phyloP scores from a whole-genome alignment of 768 basidiomycete genomes.

The Rubroboletus pulcherrimus region DNA sequence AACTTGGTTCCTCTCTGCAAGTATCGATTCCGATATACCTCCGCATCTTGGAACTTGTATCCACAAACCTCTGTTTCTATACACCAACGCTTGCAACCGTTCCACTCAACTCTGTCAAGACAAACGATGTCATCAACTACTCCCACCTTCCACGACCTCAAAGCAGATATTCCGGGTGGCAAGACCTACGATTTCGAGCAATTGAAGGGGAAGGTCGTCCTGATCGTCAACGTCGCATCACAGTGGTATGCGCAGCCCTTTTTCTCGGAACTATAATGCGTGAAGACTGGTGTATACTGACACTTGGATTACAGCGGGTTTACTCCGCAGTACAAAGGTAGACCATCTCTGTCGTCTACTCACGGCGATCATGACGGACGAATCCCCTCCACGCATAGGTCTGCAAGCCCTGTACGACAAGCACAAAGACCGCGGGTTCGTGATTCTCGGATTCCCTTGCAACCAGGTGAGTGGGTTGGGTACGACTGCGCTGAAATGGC shows the following conservation, averaged over 20 bases:
- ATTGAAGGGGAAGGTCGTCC: conserved; percentile 72
- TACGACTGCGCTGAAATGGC: neutral
- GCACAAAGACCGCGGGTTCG: conserved; percentile 71
- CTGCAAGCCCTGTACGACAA: conserved; percentile 79
- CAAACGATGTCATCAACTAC: conserved; percentile 27
- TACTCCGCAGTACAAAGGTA: conserved; percentile 75
- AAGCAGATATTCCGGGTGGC: conserved; percentile 56
- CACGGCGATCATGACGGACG: neutral
- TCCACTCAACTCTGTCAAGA: conserved; percentile 11
- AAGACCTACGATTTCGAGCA: conserved; percentile 60
- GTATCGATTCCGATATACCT: neutral
- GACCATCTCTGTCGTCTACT: neutral
- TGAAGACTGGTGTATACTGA: neutral
- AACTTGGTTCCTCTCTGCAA: neutral
- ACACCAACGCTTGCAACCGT: conserved; percentile 5
- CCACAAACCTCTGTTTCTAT: neutral
- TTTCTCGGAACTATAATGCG: neutral
- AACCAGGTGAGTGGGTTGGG: conserved; percentile 56
- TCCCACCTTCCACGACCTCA: conserved; percentile 60
- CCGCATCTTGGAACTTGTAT: neutral
- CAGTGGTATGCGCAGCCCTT: conserved; percentile 43
- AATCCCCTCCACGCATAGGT: conserved; percentile 37
- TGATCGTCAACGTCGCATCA: conserved; percentile 77
- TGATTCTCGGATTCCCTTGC: conserved; percentile 88
- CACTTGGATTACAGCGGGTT: conserved; percentile 56